Evolutionary conservation across 2,329 filamentous ascomycete species (phyloP), one percentile per base, ranked within the genome.

Genomic region (Davidsoniella neocaledoniae): DNA sequence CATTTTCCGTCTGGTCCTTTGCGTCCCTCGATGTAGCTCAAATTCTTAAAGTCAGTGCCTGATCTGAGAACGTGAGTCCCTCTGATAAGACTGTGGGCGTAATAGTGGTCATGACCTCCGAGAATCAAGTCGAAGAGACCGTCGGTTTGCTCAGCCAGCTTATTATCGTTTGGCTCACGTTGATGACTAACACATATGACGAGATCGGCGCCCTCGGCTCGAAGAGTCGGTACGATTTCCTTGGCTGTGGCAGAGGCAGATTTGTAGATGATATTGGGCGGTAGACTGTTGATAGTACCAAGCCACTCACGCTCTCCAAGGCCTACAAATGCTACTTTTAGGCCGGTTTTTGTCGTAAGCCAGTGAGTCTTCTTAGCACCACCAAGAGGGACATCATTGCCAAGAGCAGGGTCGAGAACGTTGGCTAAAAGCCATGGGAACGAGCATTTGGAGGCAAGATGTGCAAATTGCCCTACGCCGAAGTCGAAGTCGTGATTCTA

Each of bases 401-500:
- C 87, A 9, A 94, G 70, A 0, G 80, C 84, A 1, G 84, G 85
- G 63, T 95, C 87, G 23, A 91, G 70, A 7, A 94, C 81, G 62
- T 94, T 94, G 56, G 86, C 86, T 14, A 93, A 72, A 1, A 94
- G 74, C 87, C 88, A 94, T 3, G 87, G 87, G 57, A 94, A 94
- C 19, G 73, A 74, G 66, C 86, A 93, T 60, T 86, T 79, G 33
- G 70, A 69, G 4, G 80, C 72, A 45, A 94, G 69, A 58, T 86
- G 72, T 50, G 77, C 71, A 61, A 88, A 88, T 61, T 94, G 86
- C 50, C 74, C 72, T 39, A 93, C 82, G 10, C 87, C 88, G 64
- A 94, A 94, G 66, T 94, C 88, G 49, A 94, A 77, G 61, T 94
- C 88, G 62, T 94, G 87, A 61, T 94, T 94, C 74, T 86, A 54